Percentiles rank a stretch among this genome's conserved stretches.
These are phyloP conservation scores for Puccinia coronata DNA, from an alignment of 1,284 basidiomycete genomes.

Conservation along the genomic window DNA sequence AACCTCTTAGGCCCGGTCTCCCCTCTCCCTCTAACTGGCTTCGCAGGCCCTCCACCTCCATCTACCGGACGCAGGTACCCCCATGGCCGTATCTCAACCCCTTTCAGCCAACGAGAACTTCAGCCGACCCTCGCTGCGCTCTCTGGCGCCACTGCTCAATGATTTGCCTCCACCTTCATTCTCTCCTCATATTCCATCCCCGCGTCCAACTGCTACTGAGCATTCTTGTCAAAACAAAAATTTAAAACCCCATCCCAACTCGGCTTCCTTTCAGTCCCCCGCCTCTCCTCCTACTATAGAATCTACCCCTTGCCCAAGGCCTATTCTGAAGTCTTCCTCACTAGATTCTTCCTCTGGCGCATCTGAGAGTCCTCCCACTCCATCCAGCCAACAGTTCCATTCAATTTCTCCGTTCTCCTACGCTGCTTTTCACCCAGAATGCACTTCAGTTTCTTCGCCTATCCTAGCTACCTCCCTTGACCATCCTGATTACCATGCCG, in stretches of 20 bases:
- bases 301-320: neutral
- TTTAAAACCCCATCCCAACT: neutral
- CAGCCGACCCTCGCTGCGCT: slow-evolving; percentile 3
- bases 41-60: neutral
- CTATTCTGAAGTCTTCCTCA: slow-evolving; percentile 24
- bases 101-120: neutral
- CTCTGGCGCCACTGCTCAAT: slow-evolving; percentile 22
- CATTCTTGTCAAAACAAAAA: neutral
- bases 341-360: slow-evolving; percentile 11
- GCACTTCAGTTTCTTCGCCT: slow-evolving; percentile 24
- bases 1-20: neutral
- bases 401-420: slow-evolving; percentile 3
- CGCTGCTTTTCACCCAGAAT: slow-evolving; percentile 19
- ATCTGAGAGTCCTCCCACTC: slow-evolving; percentile 9
- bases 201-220: neutral
- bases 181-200: neutral
- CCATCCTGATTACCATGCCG: neutral
- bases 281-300: neutral
- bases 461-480: slow-evolving; percentile 20
- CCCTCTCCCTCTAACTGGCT: neutral
- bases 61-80: no score
- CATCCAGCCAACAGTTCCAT: neutral
- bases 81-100: slow-evolving; percentile 5
- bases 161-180: slow-evolving; percentile 4
- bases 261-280: neutral